These are phyloP conservation scores for Gaertneriomyces semiglobifer DNA, from an alignment of 192 early-diverging fungal species.

Conservation along the genomic window DNA sequence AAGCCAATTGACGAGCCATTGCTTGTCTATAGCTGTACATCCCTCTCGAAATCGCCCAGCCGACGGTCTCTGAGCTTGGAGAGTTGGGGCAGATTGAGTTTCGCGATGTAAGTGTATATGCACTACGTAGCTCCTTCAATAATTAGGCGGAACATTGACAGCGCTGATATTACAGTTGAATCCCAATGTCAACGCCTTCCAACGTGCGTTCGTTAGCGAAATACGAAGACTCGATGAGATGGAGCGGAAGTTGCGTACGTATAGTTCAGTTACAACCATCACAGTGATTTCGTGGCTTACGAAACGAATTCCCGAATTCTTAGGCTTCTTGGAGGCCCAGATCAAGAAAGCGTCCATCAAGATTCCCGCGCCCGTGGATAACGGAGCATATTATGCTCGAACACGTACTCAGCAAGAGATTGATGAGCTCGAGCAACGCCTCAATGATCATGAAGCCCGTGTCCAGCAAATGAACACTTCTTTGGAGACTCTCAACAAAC, in stretches of 20 bases:
- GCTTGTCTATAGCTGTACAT: conserved; percentile 86
- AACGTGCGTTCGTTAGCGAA: conserved; percentile 91
- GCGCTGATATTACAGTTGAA: conserved; percentile 64
- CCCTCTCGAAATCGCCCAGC: conserved; percentile 88
- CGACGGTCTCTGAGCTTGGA: conserved; percentile 88
- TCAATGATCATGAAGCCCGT: conserved; percentile 77
- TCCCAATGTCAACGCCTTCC: conserved; percentile 90
- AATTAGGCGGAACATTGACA: neutral
- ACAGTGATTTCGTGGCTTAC: neutral
- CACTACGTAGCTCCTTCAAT: neutral
- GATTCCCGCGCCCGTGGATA: conserved; percentile 43
- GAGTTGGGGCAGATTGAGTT: conserved; percentile 94
- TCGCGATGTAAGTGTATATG: conserved; percentile 75
- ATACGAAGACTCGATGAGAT: conserved; percentile 96
- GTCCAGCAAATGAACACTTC: conserved; percentile 82
- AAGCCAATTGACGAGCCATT: conserved; percentile 48
- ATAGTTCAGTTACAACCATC: neutral
- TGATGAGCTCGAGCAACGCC: conserved; percentile 82
- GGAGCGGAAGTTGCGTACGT: conserved; percentile 88
- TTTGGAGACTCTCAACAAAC: conserved; percentile 82
- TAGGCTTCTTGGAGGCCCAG: conserved; percentile 80
- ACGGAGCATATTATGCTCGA: conserved; percentile 49
- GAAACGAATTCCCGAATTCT: conserved; percentile 3
- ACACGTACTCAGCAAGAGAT: conserved; percentile 84
- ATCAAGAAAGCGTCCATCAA: conserved; percentile 74